Conservation (phyloP, 1,284 basidiomycete genomes). For the Erythrobasidium hasegawianum region DNA sequence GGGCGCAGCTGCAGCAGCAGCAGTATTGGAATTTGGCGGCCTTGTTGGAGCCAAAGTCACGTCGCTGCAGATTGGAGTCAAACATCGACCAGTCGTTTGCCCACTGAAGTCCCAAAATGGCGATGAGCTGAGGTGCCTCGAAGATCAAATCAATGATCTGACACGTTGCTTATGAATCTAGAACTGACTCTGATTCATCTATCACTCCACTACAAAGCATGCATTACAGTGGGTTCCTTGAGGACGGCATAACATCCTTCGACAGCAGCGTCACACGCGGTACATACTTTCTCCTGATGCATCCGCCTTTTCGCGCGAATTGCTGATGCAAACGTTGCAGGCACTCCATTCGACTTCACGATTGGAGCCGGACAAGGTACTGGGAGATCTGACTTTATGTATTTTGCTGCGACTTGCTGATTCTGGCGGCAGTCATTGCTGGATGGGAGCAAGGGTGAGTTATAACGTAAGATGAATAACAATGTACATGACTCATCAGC, state of each 20-base stretch:
- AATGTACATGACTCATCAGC: background rate
- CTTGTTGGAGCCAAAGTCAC: background rate
- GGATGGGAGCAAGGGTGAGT: constrained; percentile 28
- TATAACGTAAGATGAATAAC: background rate
- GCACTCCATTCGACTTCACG: constrained; percentile 22
- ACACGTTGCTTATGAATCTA: background rate
- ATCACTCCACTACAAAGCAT: background rate
- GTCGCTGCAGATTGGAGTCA: constrained; percentile 14
- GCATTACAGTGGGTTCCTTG: constrained; percentile 24
- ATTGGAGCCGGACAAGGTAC: constrained; percentile 14
- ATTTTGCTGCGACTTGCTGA: background rate
- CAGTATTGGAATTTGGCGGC: background rate
- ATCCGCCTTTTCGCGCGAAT: background rate
- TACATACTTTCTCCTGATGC: background rate
- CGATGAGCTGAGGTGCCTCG: constrained; percentile 9
- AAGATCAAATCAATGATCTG: background rate
- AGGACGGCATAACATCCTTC: constrained; percentile 7
- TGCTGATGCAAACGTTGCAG: constrained; percentile 2
- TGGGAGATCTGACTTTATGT: background rate
- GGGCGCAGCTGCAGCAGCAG: background rate
- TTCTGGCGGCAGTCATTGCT: constrained; percentile 5
- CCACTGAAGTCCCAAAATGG: constrained; percentile 9
- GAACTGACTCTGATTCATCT: background rate
- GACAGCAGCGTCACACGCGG: constrained; percentile 6
- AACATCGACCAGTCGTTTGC: constrained; percentile 15